Base-by-base conservation (phyloP, 2,329 filamentous ascomycete genomes). In the Fusarium sp. region DNA sequence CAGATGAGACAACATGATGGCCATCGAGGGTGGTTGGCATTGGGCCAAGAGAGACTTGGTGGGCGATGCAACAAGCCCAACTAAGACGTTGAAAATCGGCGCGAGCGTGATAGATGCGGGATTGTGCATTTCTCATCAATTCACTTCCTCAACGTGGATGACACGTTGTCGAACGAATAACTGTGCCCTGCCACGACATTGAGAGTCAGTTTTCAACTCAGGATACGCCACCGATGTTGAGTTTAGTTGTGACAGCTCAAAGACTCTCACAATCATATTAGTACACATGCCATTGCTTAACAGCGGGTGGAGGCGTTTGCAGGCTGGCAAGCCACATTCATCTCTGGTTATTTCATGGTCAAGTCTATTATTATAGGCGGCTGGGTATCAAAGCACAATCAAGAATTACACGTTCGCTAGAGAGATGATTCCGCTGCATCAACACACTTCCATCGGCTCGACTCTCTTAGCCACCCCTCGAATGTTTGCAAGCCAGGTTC, bases 401-500 rank as follows among this genome's bases (percentile, higher is more conserved):
- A 34, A 34, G 31, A 34, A 34, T 34, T 34, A 36, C 16, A 16
- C 28, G 28, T 36, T 40, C 23, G 12, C 18, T 43, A 43, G n/a
- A 18, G 18, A 9, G n/a, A n/a, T 30, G 18, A 52, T 46, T 36
- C 36, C 18, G 16, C 16, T n/a, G 15, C 31, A 37, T 48, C 47
- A 66, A 50, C 7, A 1, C 34, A 41, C 31, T 60, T 46, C 75
- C 75, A 77, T 18, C 39, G 34, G 12, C 75, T 75, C 5, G 58
- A 71, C 10, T 75, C 56, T 23, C 30, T 52, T 6, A 76, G 34
- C 72, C 75, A 77, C 11, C 12, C 13, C 6, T 60, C 54, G 36
- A 75, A 74, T 30, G n/a, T 53, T 36, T 72, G 66, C 0, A 72
- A 28, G 0, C 47, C 13, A 23, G 54, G 48, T 6, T 63, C 63